Conservation (phyloP, 306 rosid genomes). For the Glycine tomentella region DNA sequence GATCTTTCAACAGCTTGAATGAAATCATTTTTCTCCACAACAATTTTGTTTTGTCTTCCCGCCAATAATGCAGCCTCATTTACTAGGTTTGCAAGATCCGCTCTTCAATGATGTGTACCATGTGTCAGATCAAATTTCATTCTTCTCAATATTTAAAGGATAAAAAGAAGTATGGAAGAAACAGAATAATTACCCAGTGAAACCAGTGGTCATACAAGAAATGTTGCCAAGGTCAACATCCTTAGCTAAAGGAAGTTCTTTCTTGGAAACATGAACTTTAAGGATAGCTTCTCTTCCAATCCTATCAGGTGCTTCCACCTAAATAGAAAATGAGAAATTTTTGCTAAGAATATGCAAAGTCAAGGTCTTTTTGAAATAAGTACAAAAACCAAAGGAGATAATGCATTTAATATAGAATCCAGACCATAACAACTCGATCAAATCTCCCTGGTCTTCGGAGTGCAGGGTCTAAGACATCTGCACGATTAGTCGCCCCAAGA, state of each 20-base stretch:
- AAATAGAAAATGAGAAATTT: conserved; percentile 30
- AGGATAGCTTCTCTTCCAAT: conserved; percentile 90
- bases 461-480: conserved; percentile 96
- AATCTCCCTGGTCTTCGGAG: conserved; percentile 99
- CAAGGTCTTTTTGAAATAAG: conserved; percentile 28
- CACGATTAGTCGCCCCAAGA: conserved; percentile 98
- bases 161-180: conserved; percentile 25
- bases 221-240: conserved; percentile 73
- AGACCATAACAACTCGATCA: conserved; percentile 95
- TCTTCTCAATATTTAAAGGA: conserved; percentile 37
- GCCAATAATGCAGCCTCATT: conserved; percentile 99
- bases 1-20: conserved; percentile 98
- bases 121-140: conserved; percentile 16
- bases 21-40: conserved; percentile 92
- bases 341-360: conserved; percentile 6
- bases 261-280: conserved; percentile 84
- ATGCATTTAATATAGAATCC: conserved; percentile 48
- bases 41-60: conserved; percentile 82
- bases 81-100: conserved; percentile 96
- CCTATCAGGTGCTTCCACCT: conserved; percentile 98
- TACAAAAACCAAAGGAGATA: conserved; percentile 38
- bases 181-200: conserved; percentile 78
- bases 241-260: conserved; percentile 90
- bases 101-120: conserved; percentile 64
- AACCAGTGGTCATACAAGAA: conserved; percentile 98